These are phyloP conservation scores for Syzygium aromaticum DNA, from an alignment of 345 rosid species.

Conservation along the genomic window DNA sequence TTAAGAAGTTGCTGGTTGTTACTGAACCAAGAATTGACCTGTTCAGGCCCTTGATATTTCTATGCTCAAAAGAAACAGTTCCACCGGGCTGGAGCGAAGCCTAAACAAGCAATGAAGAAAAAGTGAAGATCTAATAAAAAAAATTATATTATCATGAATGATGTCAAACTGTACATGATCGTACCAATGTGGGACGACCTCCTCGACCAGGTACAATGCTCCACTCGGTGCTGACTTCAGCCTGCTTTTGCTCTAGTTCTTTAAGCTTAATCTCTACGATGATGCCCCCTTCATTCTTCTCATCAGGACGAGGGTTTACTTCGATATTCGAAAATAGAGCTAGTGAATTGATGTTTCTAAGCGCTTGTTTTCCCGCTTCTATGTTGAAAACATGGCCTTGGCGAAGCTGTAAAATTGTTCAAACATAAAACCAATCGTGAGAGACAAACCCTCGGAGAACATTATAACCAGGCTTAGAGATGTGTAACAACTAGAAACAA, in stretches of 20 bases:
- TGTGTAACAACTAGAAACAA: neutral
- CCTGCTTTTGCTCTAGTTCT: constrained; percentile 93
- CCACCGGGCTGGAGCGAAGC: constrained; percentile 98
- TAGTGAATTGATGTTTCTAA: constrained; percentile 75
- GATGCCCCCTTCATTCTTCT: constrained; percentile 94
- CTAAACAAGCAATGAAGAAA: constrained; percentile 18
- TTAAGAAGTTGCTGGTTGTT: constrained; percentile 93
- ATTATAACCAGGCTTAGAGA: neutral
- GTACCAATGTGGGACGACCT: constrained; percentile 89
- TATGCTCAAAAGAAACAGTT: constrained; percentile 91
- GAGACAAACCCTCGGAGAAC: neutral
- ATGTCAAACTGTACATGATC: neutral
- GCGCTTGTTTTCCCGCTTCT: constrained; percentile 90
- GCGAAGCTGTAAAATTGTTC: constrained; percentile 50
- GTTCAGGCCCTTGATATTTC: constrained; percentile 85
- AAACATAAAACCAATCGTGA: neutral
- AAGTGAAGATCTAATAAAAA: neutral
- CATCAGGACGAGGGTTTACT: constrained; percentile 95
- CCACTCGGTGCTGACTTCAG: constrained; percentile 99
- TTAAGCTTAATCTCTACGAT: constrained; percentile 96
- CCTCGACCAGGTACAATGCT: constrained; percentile 98
- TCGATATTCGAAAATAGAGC: constrained; percentile 89
- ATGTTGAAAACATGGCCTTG: constrained; percentile 86
- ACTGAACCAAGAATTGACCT: constrained; percentile 92
- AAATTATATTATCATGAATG: neutral